A percentile compares a stretch with the other conserved stretches of the same genome.
phyloP scores from a whole-genome alignment of 2,329 filamentous ascomycete genomes.

The Monosporascus sp. region DNA sequence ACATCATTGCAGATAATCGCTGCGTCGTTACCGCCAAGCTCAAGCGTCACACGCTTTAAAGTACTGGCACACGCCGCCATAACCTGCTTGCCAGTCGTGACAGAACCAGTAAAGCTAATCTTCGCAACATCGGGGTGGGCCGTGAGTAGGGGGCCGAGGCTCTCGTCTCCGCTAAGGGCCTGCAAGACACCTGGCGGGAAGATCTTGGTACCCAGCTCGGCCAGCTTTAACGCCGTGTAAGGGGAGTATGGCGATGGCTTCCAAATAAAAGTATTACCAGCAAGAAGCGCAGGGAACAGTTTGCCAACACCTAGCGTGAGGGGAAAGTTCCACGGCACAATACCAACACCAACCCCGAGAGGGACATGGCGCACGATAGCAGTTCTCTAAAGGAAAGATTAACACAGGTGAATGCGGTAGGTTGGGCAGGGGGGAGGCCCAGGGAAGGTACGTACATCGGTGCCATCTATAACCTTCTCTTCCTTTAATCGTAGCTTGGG shows the following conservation, averaged over 20 bases:
- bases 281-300: conserved; percentile 39
- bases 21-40: conserved; percentile 47
- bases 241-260: conserved; percentile 51
- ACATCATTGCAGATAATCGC: conserved; percentile 44
- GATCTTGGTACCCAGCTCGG: conserved; percentile 37
- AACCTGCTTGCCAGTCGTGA: conserved; percentile 39
- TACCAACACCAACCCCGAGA: conserved; percentile 43
- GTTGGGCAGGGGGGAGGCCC: neutral
- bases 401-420: neutral
- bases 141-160: conserved; percentile 43
- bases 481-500: conserved; percentile 8
- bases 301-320: conserved; percentile 40
- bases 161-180: conserved; percentile 44
- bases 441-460: conserved; percentile 2
- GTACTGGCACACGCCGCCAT: conserved; percentile 41
- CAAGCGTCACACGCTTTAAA: conserved; percentile 45
- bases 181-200: conserved; percentile 49
- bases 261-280: conserved; percentile 46
- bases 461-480: conserved; percentile 9
- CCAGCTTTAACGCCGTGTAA: conserved; percentile 41
- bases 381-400: too few relatives aligned
- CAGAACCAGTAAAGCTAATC: conserved; percentile 51
- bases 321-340: conserved; percentile 53
- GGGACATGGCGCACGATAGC: conserved; percentile 26
- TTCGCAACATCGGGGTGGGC: conserved; percentile 45